phyloP scores from a whole-genome alignment of 1,284 basidiomycete species.

The Melampsora larici-populina region DNA sequence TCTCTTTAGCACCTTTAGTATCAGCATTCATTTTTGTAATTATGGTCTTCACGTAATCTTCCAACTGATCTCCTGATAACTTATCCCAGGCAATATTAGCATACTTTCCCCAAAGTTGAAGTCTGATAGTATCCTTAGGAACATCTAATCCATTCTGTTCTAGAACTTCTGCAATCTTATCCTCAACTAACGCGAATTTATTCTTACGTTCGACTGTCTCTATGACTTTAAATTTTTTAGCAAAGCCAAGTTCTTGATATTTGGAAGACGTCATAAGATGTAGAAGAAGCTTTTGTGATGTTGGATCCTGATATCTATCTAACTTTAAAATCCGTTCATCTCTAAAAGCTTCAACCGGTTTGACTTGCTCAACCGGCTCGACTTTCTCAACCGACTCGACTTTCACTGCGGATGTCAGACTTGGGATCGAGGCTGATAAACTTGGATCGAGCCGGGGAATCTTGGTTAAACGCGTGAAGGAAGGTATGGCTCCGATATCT shows the following conservation, averaged over 20 bases:
- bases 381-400: background rate
- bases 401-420: background rate
- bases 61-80: background rate
- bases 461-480: background rate
- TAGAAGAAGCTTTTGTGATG: background rate
- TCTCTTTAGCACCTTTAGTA: background rate
- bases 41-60: background rate
- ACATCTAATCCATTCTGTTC: background rate
- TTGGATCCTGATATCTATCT: background rate
- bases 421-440: background rate
- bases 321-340: background rate
- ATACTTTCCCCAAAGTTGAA: slow-evolving; percentile 4
- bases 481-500: background rate
- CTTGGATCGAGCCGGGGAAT: background rate
- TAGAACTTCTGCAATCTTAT: background rate
- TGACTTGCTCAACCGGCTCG: background rate
- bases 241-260: background rate
- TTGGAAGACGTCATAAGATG: background rate
- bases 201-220: background rate
- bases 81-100: background rate
- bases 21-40: background rate
- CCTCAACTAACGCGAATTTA: background rate
- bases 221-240: background rate
- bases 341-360: background rate
- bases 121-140: background rate